A percentile compares a stretch with the other conserved stretches of the same genome.
These are phyloP conservation scores for Clonostachys byssicola DNA, from an alignment of 2,329 filamentous ascomycete species.

Conservation along the genomic window DNA sequence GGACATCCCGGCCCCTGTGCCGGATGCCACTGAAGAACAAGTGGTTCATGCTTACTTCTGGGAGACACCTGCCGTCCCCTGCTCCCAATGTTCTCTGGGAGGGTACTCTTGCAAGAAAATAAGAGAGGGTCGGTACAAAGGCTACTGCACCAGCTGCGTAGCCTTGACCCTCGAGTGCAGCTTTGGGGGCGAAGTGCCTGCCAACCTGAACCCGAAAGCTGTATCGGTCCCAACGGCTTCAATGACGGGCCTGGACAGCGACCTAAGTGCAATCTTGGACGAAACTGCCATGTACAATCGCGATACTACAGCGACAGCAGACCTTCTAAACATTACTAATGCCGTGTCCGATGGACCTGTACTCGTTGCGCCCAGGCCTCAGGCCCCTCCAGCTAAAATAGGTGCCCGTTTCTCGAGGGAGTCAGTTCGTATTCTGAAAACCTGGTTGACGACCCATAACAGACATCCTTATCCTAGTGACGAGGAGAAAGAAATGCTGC, in stretches of 20 bases:
- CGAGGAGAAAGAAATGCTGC: conserved; percentile 77
- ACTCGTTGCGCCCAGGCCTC: background rate
- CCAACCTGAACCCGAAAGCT: conserved; percentile 21
- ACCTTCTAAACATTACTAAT: conserved; percentile 15
- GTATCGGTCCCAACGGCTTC: too few species aligned
- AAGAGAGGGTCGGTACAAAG: conserved; percentile 53
- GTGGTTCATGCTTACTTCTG: conserved; percentile 16
- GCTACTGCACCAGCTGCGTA: conserved; percentile 60
- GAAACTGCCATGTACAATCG: conserved; percentile 11
- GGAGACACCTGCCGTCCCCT: conserved; percentile 42
- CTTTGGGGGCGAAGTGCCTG: conserved; percentile 34
- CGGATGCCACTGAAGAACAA: conserved; percentile 6
- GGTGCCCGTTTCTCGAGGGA: conserved; percentile 76
- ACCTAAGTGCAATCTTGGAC: background rate
- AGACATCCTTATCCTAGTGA: conserved; percentile 86
- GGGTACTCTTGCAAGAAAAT: conserved; percentile 58
- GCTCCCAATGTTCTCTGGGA: conserved; percentile 44
- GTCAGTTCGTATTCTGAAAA: conserved; percentile 75
- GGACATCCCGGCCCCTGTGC: conserved; percentile 10
- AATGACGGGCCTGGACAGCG: background rate
- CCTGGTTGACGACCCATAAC: conserved; percentile 77
- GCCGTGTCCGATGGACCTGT: conserved; percentile 8
- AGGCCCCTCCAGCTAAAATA: conserved; percentile 49
- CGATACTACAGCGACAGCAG: conserved; percentile 3
- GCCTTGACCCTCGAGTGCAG: conserved; percentile 56